A percentile compares a stretch with the other conserved stretches of the same genome.
Evolutionary conservation across 169 alveolate species (phyloP).

Genomic region (Amoebophrya sp.): DNA sequence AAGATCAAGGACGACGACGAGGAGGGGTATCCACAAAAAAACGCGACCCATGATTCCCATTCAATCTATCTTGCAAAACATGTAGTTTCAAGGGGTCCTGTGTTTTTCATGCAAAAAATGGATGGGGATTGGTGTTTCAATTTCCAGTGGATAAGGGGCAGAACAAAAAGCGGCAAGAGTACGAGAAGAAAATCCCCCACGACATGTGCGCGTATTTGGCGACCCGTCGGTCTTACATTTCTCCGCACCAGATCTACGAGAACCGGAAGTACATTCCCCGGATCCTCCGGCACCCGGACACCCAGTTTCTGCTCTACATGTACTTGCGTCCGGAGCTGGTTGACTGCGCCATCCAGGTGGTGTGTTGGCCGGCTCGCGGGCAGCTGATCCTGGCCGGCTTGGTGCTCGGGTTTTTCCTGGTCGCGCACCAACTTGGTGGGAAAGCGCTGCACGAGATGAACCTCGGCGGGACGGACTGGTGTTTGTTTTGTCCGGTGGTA

Average conservation of each 20-base stretch:
- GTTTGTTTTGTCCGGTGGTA: background rate
- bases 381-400: background rate
- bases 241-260: conserved; percentile 15
- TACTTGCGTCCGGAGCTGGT: background rate
- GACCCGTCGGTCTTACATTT: background rate
- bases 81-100: no score
- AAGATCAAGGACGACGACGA: no score
- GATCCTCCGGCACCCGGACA: background rate
- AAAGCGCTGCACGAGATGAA: background rate
- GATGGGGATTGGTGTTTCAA: no score
- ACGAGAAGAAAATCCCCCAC: background rate
- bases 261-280: background rate
- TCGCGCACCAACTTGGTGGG: background rate
- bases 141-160: no score
- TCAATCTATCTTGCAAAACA: no score
- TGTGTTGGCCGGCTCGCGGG: background rate
- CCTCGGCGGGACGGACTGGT: background rate
- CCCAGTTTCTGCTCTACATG: background rate
- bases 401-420: background rate
- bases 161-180: no score
- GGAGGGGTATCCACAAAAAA: no score
- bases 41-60: no score
- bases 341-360: background rate
- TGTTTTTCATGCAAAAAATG: no score
- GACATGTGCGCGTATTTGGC: background rate